Percentiles rank a stretch among this genome's conserved stretches.
Conservation (phyloP, 164 flowering plant genomes). For the Warburgia ugandensis region DNA sequence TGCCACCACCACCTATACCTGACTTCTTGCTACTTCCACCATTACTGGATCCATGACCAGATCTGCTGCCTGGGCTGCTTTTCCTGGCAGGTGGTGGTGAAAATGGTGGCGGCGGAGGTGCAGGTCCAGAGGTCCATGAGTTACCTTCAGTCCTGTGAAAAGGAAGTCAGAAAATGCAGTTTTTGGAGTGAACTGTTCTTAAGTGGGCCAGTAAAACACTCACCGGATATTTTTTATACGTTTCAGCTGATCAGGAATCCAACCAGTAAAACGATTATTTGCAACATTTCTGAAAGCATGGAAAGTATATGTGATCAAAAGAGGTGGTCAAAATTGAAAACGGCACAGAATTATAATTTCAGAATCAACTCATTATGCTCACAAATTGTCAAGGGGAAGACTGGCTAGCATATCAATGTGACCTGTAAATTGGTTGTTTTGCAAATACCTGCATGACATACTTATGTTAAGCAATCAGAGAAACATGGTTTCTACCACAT, state of each 20-base stretch:
- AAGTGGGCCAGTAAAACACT: conserved; percentile 20
- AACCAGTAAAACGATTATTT: conserved; percentile 77
- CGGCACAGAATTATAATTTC: no score
- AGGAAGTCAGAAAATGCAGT: conserved; percentile 6
- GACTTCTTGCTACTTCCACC: conserved; percentile 49
- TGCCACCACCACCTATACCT: conserved; percentile 69
- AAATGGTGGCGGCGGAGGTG: conserved; percentile 94
- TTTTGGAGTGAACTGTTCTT: no score
- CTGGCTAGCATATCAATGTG: conserved; percentile 67
- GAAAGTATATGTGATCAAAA: no score
- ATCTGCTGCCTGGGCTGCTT: conserved; percentile 24
- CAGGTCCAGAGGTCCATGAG: conserved; percentile 61
- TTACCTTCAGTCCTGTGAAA: conserved; percentile 58
- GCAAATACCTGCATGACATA: conserved; percentile 56
- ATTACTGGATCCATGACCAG: no score
- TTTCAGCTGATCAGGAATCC: conserved; percentile 70
- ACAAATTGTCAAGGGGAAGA: conserved; percentile 78
- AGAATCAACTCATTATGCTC: no score
- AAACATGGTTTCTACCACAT: conserved; percentile 1
- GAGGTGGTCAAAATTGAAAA: no score
- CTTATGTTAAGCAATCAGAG: conserved; percentile 3
- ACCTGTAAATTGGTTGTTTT: conserved; percentile 85
- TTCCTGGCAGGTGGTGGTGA: conserved; percentile 38
- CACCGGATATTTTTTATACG: conserved; percentile 54
- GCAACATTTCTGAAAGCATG: conserved; percentile 52